These are phyloP conservation scores for Ceratocystis lukuohia DNA, from an alignment of 2,329 filamentous ascomycete genomes.

Conservation along the genomic window DNA sequence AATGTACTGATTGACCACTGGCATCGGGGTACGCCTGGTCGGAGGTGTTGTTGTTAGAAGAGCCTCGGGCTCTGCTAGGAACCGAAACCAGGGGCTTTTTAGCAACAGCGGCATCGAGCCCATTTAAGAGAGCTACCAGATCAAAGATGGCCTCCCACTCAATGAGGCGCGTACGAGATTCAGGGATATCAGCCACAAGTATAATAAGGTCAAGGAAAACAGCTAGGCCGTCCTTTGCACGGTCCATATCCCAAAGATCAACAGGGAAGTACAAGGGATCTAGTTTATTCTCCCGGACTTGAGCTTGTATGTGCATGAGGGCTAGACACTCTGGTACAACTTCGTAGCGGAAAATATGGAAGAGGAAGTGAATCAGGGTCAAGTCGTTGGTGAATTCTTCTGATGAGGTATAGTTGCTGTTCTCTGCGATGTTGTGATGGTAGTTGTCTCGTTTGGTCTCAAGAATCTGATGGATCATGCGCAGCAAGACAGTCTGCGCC, in stretches of 20 bases:
- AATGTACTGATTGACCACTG: slow-evolving; percentile 12
- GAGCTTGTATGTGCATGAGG: slow-evolving; percentile 84
- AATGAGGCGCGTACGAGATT: slow-evolving; percentile 71
- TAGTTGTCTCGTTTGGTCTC: slow-evolving; percentile 15
- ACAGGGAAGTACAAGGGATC: slow-evolving; percentile 81
- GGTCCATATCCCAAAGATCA: slow-evolving; percentile 94
- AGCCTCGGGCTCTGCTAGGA: slow-evolving; percentile 20
- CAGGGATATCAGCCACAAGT: slow-evolving; percentile 71
- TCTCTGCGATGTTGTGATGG: slow-evolving; percentile 3
- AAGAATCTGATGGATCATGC: slow-evolving; percentile 45
- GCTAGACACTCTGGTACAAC: slow-evolving; percentile 90
- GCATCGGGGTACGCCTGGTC: slow-evolving; percentile 27
- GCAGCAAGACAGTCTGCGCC: slow-evolving; percentile 83
- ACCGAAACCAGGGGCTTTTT: slow-evolving; percentile 54
- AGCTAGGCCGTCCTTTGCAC: slow-evolving; percentile 85
- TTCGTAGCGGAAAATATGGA: slow-evolving; percentile 79
- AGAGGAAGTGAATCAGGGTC: slow-evolving; percentile 65
- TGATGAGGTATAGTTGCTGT: slow-evolving; percentile 17
- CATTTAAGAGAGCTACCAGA: slow-evolving; percentile 71
- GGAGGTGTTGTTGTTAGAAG: slow-evolving; percentile 31
- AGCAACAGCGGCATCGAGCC: slow-evolving; percentile 74
- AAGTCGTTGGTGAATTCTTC: slow-evolving; percentile 17
- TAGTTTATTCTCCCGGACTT: slow-evolving; percentile 64
- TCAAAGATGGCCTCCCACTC: slow-evolving; percentile 89
- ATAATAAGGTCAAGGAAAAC: slow-evolving; percentile 92